Percentiles rank a stretch among this genome's conserved stretches.
phyloP scores from a whole-genome alignment of 768 basidiomycete species.

The Amanita jacksonii region DNA sequence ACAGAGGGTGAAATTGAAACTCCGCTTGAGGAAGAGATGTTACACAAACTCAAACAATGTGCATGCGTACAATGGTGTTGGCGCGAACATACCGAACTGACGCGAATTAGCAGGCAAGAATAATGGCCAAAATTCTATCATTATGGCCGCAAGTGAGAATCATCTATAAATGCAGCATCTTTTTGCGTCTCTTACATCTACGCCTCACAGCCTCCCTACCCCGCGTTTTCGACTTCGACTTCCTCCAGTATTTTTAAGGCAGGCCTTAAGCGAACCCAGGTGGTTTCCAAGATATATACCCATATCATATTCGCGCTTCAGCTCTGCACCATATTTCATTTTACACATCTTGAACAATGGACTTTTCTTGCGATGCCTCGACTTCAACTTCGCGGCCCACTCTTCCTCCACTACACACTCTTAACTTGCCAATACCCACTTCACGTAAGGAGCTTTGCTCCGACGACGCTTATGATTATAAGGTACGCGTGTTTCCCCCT shows the following conservation, averaged over 20 bases:
- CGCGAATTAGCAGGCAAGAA: too few relatives aligned
- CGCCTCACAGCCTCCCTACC: not conserved
- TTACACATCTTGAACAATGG: slow-evolving; percentile 6
- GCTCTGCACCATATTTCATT: not conserved
- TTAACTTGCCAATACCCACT: slow-evolving; percentile 19
- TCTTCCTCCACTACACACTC: slow-evolving; percentile 43
- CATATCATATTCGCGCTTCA: not conserved
- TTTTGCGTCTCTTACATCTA: not conserved
- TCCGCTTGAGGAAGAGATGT: not conserved
- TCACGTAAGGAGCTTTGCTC: slow-evolving; percentile 1
- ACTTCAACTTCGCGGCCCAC: slow-evolving; percentile 31
- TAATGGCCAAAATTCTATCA: not conserved
- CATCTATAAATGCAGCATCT: not conserved
- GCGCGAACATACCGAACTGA: too few relatives aligned
- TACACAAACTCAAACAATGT: slow-evolving; percentile 2
- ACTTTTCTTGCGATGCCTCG: slow-evolving; percentile 12
- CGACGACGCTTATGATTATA: slow-evolving; percentile 14
- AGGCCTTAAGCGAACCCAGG: slow-evolving; percentile 5
- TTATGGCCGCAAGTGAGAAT: not conserved
- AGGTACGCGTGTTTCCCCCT: slow-evolving; percentile 5
- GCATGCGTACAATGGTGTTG: not conserved
- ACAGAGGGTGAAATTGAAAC: not conserved
- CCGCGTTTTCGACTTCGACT: not conserved
- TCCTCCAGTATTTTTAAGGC: not conserved
- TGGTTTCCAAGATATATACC: not conserved